phyloP scores from a whole-genome alignment of 805 yeast species.

The Jamesozyma jinghongensis region DNA sequence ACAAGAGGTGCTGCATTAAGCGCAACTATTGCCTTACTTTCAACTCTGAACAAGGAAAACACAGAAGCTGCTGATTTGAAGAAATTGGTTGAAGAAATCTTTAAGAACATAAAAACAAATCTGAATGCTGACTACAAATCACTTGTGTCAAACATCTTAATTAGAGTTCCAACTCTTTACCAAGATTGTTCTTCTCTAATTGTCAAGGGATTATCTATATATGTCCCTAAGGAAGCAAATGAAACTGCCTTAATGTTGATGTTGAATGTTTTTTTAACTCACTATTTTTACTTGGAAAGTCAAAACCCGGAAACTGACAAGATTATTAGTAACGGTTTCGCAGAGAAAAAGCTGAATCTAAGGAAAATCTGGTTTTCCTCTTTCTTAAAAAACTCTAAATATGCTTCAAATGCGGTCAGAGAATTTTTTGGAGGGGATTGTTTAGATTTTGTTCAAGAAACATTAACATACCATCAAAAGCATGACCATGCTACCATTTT shows the following conservation, averaged over 20 bases:
- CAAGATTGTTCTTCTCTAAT: slow-evolving; percentile 33
- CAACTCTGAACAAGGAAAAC: slow-evolving; percentile 12
- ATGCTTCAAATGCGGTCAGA: slow-evolving; percentile 34
- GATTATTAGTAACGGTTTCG: slow-evolving; percentile 47
- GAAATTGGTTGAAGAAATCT: slow-evolving; percentile 42
- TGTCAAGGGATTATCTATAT: slow-evolving; percentile 37
- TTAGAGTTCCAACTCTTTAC: slow-evolving; percentile 22
- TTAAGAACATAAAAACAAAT: slow-evolving; percentile 49
- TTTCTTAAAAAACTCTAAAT: slow-evolving; percentile 22
- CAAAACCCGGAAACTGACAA: slow-evolving; percentile 22
- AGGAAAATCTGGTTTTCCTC: slow-evolving; percentile 60
- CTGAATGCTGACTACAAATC: slow-evolving; percentile 59
- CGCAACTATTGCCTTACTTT: slow-evolving; percentile 23
- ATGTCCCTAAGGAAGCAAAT: slow-evolving; percentile 66
- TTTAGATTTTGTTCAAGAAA: slow-evolving; percentile 27
- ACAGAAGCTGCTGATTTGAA: slow-evolving; percentile 25
- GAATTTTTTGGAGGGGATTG: slow-evolving; percentile 19
- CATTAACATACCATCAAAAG: slow-evolving; percentile 33
- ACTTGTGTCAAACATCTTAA: slow-evolving; percentile 39
- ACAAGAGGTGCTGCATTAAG: slow-evolving; percentile 45
- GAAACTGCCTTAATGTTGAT: slow-evolving; percentile 50
- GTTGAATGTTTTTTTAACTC: slow-evolving; percentile 41
- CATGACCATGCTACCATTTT: slow-evolving; percentile 31
- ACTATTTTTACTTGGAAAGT: slow-evolving; percentile 30
- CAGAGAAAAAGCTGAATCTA: slow-evolving; percentile 53